These are phyloP conservation scores for Rhodotorula sp. DNA, from an alignment of 1,284 basidiomycete genomes.

Conservation along the genomic window DNA sequence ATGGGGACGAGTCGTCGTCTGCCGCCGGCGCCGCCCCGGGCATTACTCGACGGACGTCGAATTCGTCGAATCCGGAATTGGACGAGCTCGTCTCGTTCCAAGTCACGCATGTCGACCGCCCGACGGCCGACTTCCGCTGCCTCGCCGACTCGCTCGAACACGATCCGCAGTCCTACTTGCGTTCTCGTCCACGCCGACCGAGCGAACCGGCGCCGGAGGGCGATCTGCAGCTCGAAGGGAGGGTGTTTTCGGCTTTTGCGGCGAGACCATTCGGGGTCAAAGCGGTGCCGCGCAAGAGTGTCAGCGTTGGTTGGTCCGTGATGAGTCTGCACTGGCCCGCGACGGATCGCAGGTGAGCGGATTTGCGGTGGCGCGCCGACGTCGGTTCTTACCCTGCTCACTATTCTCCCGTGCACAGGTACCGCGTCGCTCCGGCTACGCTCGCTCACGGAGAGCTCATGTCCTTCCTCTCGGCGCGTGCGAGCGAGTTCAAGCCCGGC, in stretches of 20 bases:
- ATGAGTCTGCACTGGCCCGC: slow-evolving; percentile 52
- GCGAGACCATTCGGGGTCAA: slow-evolving; percentile 48
- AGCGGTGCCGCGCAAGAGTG: slow-evolving; percentile 46
- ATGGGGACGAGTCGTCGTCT: slow-evolving; percentile 15
- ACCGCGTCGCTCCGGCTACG: slow-evolving; percentile 43
- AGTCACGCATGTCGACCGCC: slow-evolving; percentile 48
- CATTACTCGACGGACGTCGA: neutral
- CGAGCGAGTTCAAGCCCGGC: slow-evolving; percentile 50
- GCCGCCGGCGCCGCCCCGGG: no score
- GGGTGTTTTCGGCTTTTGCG: slow-evolving; percentile 47
- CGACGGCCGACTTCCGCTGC: slow-evolving; percentile 47
- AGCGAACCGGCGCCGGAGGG: neutral
- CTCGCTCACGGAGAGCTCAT: slow-evolving; percentile 50
- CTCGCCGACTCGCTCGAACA: slow-evolving; percentile 45
- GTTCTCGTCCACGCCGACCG: slow-evolving; percentile 21
- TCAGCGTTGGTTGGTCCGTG: slow-evolving; percentile 49
- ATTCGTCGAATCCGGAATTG: slow-evolving; percentile 4
- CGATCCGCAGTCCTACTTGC: slow-evolving; percentile 45
- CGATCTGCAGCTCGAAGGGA: slow-evolving; percentile 41
- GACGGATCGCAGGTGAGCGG: slow-evolving; percentile 44
- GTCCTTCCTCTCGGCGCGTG: slow-evolving; percentile 48
- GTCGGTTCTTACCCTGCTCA: neutral
- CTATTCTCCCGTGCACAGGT: neutral
- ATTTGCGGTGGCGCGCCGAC: no score
- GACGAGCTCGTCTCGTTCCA: slow-evolving; percentile 43